These are phyloP conservation scores for Lodderomyces margitis DNA, from an alignment of 1,139 yeast genomes.

Conservation along the genomic window DNA sequence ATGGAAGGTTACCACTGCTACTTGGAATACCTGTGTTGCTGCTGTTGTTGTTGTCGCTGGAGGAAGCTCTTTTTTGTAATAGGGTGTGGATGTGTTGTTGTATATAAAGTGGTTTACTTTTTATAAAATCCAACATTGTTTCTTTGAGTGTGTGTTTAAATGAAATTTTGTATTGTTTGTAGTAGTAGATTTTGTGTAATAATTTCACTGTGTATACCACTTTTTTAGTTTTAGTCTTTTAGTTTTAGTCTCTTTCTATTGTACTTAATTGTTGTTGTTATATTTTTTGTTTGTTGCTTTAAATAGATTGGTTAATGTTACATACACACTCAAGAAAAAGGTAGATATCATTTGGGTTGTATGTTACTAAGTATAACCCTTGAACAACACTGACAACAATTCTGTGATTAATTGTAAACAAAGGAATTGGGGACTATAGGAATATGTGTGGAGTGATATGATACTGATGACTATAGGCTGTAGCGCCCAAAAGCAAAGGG, in stretches of 20 bases:
- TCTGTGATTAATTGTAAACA: too few relatives aligned
- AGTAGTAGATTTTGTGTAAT: neutral
- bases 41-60: neutral
- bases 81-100: neutral
- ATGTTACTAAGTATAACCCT: too few relatives aligned
- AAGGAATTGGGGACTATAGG: too few relatives aligned
- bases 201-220: neutral
- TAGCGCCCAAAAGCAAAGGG: too few relatives aligned
- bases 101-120: neutral
- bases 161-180: neutral
- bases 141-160: neutral
- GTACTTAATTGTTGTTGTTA: neutral
- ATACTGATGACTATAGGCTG: too few relatives aligned
- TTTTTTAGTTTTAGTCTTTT: neutral
- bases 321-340: too few relatives aligned
- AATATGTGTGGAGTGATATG: too few relatives aligned
- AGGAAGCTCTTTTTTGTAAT: neutral
- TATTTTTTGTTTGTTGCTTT: constrained; percentile 1
- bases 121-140: neutral
- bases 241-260: neutral
- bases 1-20: neutral
- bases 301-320: neutral
- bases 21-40: constrained; percentile 1
- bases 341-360: too few relatives aligned
- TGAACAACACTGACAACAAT: too few relatives aligned